Percentiles rank a stretch among this genome's conserved stretches.
These are phyloP conservation scores for Microbotryomycetes sp. DNA, from an alignment of 1,284 basidiomycete species.

Conservation along the genomic window DNA sequence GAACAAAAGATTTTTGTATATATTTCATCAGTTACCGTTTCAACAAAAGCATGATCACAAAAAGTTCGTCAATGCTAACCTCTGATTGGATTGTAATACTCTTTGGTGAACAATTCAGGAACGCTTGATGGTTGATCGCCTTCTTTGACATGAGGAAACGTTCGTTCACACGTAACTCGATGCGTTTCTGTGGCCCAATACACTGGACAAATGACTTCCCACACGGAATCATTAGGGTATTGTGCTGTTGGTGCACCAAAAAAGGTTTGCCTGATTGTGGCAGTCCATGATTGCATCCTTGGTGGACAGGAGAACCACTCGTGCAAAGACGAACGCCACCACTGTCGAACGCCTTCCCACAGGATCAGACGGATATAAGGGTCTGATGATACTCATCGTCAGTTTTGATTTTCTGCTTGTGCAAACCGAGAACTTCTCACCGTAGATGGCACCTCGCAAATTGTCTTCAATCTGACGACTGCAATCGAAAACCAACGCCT, in stretches of 20 bases:
- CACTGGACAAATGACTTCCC: constrained; percentile 35
- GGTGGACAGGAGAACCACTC: constrained; percentile 38
- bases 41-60: neutral
- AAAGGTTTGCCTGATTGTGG: neutral
- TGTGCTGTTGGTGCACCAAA: too few relatives aligned
- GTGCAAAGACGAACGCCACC: constrained; percentile 35
- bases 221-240: neutral
- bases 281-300: neutral
- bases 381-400: too few relatives aligned
- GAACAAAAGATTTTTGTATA: neutral
- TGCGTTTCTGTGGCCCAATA: constrained; percentile 38
- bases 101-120: constrained; percentile 37
- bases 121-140: constrained; percentile 1
- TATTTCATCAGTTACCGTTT: neutral
- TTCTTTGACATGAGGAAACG: constrained; percentile 34
- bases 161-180: constrained; percentile 27
- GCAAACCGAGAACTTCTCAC: neutral
- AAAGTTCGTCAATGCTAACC: constrained; percentile 16
- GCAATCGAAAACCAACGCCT: neutral
- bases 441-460: constrained; percentile 32
- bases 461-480: constrained; percentile 40
- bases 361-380: constrained; percentile 43
- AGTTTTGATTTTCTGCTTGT: too few relatives aligned
- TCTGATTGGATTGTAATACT: constrained; percentile 32
- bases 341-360: constrained; percentile 40